Percentiles rank a stretch among this genome's conserved stretches.
Conservation (phyloP, 2,329 filamentous ascomycete species). For the Harringtonia lauricola region DNA sequence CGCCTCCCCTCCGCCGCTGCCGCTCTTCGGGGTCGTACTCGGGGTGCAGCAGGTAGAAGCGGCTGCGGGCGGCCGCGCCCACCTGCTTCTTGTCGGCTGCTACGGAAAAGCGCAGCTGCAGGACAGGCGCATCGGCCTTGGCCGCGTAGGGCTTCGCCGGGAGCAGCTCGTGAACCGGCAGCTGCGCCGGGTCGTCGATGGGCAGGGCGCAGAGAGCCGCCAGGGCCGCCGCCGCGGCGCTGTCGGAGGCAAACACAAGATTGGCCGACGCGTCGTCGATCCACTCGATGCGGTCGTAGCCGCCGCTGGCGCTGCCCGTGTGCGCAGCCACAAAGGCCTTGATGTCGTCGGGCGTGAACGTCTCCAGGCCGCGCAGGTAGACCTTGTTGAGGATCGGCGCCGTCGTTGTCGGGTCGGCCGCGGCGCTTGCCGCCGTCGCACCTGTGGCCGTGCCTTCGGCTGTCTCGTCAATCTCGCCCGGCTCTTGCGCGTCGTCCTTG, state of each 20-base stretch:
- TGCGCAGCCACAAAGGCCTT: conserved; percentile 63
- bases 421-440: conserved; percentile 6
- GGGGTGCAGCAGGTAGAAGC: conserved; percentile 87
- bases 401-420: conserved; percentile 9
- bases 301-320: conserved; percentile 39
- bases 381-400: conserved; percentile 48
- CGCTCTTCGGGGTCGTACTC: conserved; percentile 75
- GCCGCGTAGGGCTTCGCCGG: conserved; percentile 57
- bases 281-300: conserved; percentile 68
- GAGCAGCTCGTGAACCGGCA: conserved; percentile 52
- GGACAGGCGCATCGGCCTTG: conserved; percentile 56
- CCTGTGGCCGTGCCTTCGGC: conserved; percentile 15
- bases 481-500: conserved; percentile 18
- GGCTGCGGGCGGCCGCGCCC: conserved; percentile 69
- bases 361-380: conserved; percentile 75
- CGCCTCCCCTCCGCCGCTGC: too few relatives aligned
- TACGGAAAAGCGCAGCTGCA: conserved; percentile 66
- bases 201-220: conserved; percentile 39
- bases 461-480: conserved; percentile 28
- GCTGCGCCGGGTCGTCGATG: conserved; percentile 39
- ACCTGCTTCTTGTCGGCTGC: conserved; percentile 67
- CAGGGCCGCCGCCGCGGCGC: conserved; percentile 42
- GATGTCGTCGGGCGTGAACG: conserved; percentile 70
- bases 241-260: conserved; percentile 57
- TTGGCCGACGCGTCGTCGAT: conserved; percentile 90